A percentile compares a stretch with the other conserved stretches of the same genome.
phyloP scores from a whole-genome alignment of 179 eudicot genomes.

The Beta lomatogona region DNA sequence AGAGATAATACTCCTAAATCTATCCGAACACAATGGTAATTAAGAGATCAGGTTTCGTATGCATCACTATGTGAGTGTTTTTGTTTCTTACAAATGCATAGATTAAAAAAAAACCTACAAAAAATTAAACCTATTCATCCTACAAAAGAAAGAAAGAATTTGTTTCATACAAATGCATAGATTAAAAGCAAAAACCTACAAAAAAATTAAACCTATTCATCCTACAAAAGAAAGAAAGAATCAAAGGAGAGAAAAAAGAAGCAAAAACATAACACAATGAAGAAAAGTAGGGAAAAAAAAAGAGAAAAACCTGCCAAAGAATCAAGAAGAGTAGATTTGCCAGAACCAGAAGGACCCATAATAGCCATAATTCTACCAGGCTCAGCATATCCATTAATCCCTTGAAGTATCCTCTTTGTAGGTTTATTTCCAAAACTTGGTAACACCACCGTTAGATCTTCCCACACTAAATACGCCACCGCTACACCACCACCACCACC shows the following conservation, averaged over 20 bases:
- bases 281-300: background rate
- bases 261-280: background rate
- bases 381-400: slow-evolving; percentile 67
- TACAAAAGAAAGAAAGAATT: too few species aligned
- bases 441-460: slow-evolving; percentile 65
- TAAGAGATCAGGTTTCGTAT: background rate
- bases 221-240: too few species aligned
- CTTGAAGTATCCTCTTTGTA: slow-evolving; percentile 60
- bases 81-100: background rate
- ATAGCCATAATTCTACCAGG: slow-evolving; percentile 94
- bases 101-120: too few species aligned
- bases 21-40: background rate
- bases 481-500: slow-evolving; percentile 8
- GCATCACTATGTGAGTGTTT: background rate
- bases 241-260: background rate
- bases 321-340: slow-evolving; percentile 92
- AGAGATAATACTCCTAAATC: too few species aligned
- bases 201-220: background rate
- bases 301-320: slow-evolving; percentile 63
- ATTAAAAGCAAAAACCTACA: background rate
- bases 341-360: slow-evolving; percentile 98
- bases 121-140: too few species aligned
- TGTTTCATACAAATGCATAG: background rate
- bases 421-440: slow-evolving; percentile 60
- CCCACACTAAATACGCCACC: slow-evolving; percentile 73